Base-by-base conservation (phyloP, 2,329 filamentous ascomycete species). In the Talaromyces sp. region DNA sequence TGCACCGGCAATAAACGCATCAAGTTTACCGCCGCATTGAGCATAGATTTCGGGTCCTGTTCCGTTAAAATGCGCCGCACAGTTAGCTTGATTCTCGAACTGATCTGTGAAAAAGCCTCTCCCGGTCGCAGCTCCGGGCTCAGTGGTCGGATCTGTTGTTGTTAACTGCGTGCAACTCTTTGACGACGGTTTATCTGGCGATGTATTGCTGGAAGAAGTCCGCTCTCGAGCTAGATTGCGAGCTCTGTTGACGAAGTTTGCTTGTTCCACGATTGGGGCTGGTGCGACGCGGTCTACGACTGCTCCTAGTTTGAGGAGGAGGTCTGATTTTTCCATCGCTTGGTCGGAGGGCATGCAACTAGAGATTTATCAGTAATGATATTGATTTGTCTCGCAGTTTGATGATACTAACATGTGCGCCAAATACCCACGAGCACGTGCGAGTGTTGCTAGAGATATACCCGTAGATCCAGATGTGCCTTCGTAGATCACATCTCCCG, bases 391-490 rank as follows among this genome's bases (percentile, higher is more conserved):
- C 7, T 13, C 59, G 22, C n/a, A 49, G 64, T 58, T 54, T 31
- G 45, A 34, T 53, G 25, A 27, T 5, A 67, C 82, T 70, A 79
- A 88, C 85, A 99, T 98, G 78, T 98, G 91, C 36, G 93, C 93
- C 69, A 89, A 86, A 81, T 98, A 98, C 38, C 95, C 95, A 77
- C 89, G 86, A 25, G 95, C 93, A 70, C 93, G 86, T 59, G 92
- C 93, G 60, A 99, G 87, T 0, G 91, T 91, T 2, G 95, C 95
- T 10, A 99, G 84, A 17, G 93, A 97, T 72, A 99, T 98, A 25
- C 95, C 95, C 0, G 95, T 99, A 75, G 92, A 96, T 67, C 95
- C 95, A 17, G 97, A 93, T 1, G 95, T 99, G 69, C 95, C 95
- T 81, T 99, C 95, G 78, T 98, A 99, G 73, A 99, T 93, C 51